phyloP scores from a whole-genome alignment of 2,329 filamentous ascomycete genomes.

The Zasmidium citrigriseum region DNA sequence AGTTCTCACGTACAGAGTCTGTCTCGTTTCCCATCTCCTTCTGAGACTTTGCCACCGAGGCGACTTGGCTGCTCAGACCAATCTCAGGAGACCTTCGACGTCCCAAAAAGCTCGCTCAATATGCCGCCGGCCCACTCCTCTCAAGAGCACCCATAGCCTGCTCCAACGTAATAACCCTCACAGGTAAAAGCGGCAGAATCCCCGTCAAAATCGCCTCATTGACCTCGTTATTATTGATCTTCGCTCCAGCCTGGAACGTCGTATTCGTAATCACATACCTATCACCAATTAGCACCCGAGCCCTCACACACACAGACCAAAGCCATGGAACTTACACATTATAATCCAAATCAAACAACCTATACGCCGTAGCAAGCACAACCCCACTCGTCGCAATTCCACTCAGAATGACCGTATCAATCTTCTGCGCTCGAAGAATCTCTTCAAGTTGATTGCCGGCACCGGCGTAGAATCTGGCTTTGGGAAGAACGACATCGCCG shows the following conservation, averaged over 20 bases:
- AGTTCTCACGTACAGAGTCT: too few relatives aligned
- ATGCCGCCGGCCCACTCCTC: conserved; percentile 28
- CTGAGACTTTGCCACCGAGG: too few relatives aligned
- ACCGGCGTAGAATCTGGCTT: conserved; percentile 47
- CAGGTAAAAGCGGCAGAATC: conserved; percentile 33
- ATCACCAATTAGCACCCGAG: background rate
- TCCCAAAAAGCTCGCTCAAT: too few relatives aligned
- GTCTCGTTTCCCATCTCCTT: too few relatives aligned
- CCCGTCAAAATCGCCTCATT: conserved; percentile 32
- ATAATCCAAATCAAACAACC: conserved; percentile 47
- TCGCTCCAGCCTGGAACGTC: conserved; percentile 32
- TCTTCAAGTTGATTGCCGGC: conserved; percentile 44
- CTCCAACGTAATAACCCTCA: conserved; percentile 35
- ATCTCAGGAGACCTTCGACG: too few relatives aligned
- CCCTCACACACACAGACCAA: background rate
- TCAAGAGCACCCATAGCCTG: conserved; percentile 33
- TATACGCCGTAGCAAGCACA: conserved; percentile 46
- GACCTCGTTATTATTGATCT: conserved; percentile 21
- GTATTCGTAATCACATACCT: conserved; percentile 35
- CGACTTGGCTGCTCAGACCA: too few relatives aligned
- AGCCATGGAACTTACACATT: conserved; percentile 41
- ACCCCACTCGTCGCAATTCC: conserved; percentile 46
- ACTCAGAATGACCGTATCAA: conserved; percentile 46
- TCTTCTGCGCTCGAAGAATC: conserved; percentile 41
- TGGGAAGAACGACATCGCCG: conserved; percentile 42